Percentiles rank a stretch among this genome's conserved stretches.
Evolutionary conservation across 805 yeast genomes (phyloP).

Genomic region (Ogataea pini): DNA sequence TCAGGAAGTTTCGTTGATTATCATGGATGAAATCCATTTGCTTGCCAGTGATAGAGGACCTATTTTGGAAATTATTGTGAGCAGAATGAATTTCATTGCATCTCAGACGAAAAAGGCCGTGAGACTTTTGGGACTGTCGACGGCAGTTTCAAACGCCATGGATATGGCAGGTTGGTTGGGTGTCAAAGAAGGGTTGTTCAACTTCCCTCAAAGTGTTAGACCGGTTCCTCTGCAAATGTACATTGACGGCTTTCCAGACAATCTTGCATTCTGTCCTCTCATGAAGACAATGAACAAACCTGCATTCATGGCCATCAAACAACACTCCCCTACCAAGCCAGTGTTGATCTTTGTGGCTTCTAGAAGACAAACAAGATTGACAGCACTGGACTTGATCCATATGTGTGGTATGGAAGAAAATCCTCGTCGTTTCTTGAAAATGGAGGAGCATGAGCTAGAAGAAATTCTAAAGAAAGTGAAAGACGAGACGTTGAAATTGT

Average conservation of each 20-base stretch:
- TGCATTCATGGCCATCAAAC: slow-evolving; percentile 87
- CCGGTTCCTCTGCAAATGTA: slow-evolving; percentile 88
- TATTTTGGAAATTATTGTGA: slow-evolving; percentile 84
- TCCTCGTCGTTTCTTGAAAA: slow-evolving; percentile 67
- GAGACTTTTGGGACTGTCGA: slow-evolving; percentile 74
- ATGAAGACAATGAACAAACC: slow-evolving; percentile 91
- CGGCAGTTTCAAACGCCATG: slow-evolving; percentile 83
- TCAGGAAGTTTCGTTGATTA: slow-evolving; percentile 69
- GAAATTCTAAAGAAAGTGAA: slow-evolving; percentile 55
- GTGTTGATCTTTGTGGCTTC: slow-evolving; percentile 85
- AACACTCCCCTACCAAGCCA: slow-evolving; percentile 84
- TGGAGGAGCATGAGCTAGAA: slow-evolving; percentile 64
- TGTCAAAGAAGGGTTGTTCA: slow-evolving; percentile 70
- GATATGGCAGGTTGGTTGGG: slow-evolving; percentile 88
- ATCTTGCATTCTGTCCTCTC: slow-evolving; percentile 75
- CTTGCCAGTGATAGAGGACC: slow-evolving; percentile 88
- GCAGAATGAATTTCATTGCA: slow-evolving; percentile 75
- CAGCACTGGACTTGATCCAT: slow-evolving; percentile 76
- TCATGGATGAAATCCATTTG: slow-evolving; percentile 84
- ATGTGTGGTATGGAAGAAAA: slow-evolving; percentile 77
- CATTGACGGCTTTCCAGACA: slow-evolving; percentile 83
- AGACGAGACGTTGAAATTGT: slow-evolving; percentile 77
- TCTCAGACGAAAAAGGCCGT: slow-evolving; percentile 60
- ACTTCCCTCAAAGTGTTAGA: slow-evolving; percentile 78
- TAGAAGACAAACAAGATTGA: slow-evolving; percentile 76